phyloP scores from a whole-genome alignment of 2,329 filamentous ascomycete species.

The Chaetomium sp. region DNA sequence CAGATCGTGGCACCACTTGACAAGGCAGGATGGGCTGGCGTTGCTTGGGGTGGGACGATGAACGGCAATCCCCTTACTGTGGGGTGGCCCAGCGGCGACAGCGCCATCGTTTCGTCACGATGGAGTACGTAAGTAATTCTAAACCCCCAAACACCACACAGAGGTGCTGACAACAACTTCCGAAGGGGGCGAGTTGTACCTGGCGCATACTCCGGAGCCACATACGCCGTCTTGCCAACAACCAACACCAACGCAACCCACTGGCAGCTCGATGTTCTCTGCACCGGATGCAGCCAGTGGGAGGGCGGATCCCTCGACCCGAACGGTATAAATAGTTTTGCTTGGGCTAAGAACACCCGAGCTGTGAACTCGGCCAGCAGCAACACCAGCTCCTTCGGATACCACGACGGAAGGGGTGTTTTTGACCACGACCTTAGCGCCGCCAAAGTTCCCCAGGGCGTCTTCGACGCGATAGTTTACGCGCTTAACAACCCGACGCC shows the following conservation, averaged over 20 bases:
- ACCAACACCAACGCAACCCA: conserved; percentile 36
- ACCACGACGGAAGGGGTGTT: conserved; percentile 32
- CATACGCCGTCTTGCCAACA: conserved; percentile 32
- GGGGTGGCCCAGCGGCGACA: conserved; percentile 42
- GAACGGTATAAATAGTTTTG: conserved; percentile 34
- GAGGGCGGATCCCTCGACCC: conserved; percentile 32
- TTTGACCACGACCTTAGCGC: conserved; percentile 31
- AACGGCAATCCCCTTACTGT: conserved; percentile 44
- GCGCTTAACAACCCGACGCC: conserved; percentile 17
- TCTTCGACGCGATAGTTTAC: conserved; percentile 33
- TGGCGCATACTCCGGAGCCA: conserved; percentile 31
- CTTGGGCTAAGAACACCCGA: conserved; percentile 34
- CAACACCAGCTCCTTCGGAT: conserved; percentile 35
- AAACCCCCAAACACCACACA: background rate
- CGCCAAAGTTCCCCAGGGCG: conserved; percentile 35
- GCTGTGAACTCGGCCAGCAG: conserved; percentile 30
- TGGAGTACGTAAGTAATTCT: conserved; percentile 42
- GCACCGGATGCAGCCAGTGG: conserved; percentile 37
- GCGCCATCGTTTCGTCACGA: conserved; percentile 43
- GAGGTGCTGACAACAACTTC: background rate
- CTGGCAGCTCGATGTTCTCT: conserved; percentile 39
- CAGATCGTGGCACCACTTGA: conserved; percentile 43
- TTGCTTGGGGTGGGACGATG: conserved; percentile 46
- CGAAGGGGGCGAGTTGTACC: conserved; percentile 28
- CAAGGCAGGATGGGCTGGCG: conserved; percentile 43